Evolutionary conservation across 805 yeast genomes (phyloP), one percentile per base, ranked within the genome.

Genomic region (Saccharomycopsis sp.): DNA sequence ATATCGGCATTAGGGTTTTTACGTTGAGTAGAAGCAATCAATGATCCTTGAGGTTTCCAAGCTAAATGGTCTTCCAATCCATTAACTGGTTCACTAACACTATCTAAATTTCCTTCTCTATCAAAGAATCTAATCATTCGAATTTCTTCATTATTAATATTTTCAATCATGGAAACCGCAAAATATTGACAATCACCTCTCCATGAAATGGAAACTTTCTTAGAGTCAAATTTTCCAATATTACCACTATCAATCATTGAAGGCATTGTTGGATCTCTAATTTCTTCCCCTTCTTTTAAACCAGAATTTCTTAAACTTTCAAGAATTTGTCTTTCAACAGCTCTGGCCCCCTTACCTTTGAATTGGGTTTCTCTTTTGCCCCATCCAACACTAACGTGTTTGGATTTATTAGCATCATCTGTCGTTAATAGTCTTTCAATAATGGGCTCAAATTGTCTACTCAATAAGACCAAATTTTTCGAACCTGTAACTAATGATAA

Each of bases 301-400:
- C 88, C 92, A 1, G 88, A 53, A 4, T 64, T 65, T 44, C 63
- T 62, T 31, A 67, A 54, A 44, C 67, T 56, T 52, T 77, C 66
- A 29, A 66, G 47, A 5, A 71, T 68, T 20, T 55, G 81, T 59
- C 89, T 70, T 60, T 82, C 94, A 45, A 73, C 54, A 5, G 82
- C 86, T 52, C 79, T 79, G 23, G 83, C 92, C 48, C 98, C 98
- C 53, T 73, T 79, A 38, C 99, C 99, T 59, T 81, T 77, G 59
- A 92, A 92, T 61, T 92, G 99, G 0, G 99, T 92, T 58, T 89
- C 97, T 50, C 80, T 79, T 47, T 81, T 83, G 54, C 99, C 99
- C 99, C 99, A 92, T 20, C 99, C 99, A 32, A 92, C 96, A 21
- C 89, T 79, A 28, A 92, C 96, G 55, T 92, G 95, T 49, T 77